phyloP scores from a whole-genome alignment of 495 filamentous ascomycete species.

The Rusavskia elegans region DNA sequence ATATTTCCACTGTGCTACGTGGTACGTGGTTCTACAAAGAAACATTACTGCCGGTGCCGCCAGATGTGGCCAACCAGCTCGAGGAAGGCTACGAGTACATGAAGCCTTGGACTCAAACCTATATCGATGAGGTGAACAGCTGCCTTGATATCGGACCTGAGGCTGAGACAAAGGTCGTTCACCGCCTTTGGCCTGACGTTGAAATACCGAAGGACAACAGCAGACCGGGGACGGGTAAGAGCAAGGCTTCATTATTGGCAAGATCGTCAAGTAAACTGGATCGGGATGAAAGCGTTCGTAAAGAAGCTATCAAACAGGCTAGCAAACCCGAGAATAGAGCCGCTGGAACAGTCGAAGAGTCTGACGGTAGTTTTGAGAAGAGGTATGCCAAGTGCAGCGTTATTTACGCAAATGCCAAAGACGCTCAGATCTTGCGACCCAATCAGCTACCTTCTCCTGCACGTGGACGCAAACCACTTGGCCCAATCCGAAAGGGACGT shows the following conservation, averaged over 20 bases:
- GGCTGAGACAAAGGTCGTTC: slow-evolving; percentile 79
- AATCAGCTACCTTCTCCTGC: slow-evolving; percentile 67
- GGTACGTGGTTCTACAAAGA: slow-evolving; percentile 97
- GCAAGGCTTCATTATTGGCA: slow-evolving; percentile 6
- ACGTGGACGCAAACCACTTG: slow-evolving; percentile 59
- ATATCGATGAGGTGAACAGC: slow-evolving; percentile 81
- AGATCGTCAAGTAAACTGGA: slow-evolving; percentile 4
- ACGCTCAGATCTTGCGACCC: slow-evolving; percentile 68
- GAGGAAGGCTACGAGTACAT: slow-evolving; percentile 78
- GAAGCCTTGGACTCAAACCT: slow-evolving; percentile 81
- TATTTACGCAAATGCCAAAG: slow-evolving; percentile 59
- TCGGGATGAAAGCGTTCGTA: slow-evolving; percentile 2
- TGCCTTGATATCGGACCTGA: slow-evolving; percentile 80
- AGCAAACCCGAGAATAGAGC: slow-evolving; percentile 23
- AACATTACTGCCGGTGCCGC: slow-evolving; percentile 79
- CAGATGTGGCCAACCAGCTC: slow-evolving; percentile 78
- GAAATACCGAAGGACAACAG: slow-evolving; percentile 18
- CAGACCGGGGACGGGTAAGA: slow-evolving; percentile 16
- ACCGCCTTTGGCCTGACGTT: slow-evolving; percentile 60
- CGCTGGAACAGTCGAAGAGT: slow-evolving; percentile 20
- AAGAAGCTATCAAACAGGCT: slow-evolving; percentile 8
- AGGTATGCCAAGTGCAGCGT: slow-evolving; percentile 54
- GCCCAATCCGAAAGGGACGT: slow-evolving; percentile 68
- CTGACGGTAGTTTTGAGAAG: slow-evolving; percentile 16
- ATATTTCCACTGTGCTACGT: slow-evolving; percentile 65